phyloP scores from a whole-genome alignment of 2,329 filamentous ascomycete genomes.

The Thyridium curvatum region DNA sequence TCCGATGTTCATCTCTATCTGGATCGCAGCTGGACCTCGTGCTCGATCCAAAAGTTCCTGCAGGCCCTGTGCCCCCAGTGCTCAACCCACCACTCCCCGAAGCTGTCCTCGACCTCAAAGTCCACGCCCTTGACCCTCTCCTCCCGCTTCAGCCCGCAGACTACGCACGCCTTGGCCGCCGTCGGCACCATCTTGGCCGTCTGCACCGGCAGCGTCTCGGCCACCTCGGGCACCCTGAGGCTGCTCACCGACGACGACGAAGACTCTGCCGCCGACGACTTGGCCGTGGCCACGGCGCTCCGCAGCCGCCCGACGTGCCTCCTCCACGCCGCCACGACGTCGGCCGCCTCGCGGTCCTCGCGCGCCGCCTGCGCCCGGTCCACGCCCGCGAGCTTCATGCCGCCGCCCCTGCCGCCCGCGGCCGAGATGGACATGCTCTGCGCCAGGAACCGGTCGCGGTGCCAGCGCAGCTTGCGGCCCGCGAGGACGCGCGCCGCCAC shows the following conservation, averaged over 20 bases:
- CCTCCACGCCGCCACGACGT: conserved; percentile 70
- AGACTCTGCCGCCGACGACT: conserved; percentile 35
- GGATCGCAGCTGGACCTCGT: conserved; percentile 58
- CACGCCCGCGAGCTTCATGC: conserved; percentile 83
- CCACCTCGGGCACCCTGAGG: conserved; percentile 62
- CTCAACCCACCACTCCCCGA: conserved; percentile 95
- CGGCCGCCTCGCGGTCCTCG: conserved; percentile 78
- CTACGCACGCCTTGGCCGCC: conserved; percentile 68
- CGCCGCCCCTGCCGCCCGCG: conserved; percentile 61
- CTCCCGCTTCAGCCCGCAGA: conserved; percentile 84
- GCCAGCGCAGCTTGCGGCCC: conserved; percentile 83
- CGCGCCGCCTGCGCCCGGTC: conserved; percentile 77
- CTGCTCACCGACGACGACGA: conserved; percentile 12
- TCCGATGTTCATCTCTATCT: conserved; percentile 8
- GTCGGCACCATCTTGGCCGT: conserved; percentile 67
- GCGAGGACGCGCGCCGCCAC: conserved; percentile 77
- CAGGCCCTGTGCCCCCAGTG: conserved; percentile 79
- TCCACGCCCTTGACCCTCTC: conserved; percentile 76
- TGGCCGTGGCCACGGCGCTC: conserved; percentile 62
- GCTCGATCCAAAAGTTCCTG: conserved; percentile 77
- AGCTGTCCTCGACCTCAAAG: conserved; percentile 75
- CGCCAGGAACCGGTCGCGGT: conserved; percentile 75
- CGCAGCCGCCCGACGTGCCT: conserved; percentile 69
- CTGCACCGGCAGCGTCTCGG: conserved; percentile 61
- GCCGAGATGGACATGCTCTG: conserved; percentile 86